phyloP scores from a whole-genome alignment of 208 protist species.

The Acanthamoeba lenticulata region DNA sequence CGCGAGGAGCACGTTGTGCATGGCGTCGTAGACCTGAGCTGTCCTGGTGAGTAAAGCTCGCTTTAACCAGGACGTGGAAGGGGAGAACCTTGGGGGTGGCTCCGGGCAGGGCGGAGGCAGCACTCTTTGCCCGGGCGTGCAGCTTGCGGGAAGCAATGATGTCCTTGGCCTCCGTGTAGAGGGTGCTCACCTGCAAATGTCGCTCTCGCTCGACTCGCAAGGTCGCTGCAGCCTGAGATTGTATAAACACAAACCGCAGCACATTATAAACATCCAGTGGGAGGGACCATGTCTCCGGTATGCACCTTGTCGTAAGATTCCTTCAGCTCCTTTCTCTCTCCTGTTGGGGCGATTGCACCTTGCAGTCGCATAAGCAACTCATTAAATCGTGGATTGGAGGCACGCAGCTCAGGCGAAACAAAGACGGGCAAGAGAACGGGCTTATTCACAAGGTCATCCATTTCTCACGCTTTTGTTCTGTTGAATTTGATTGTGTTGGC shows the following conservation, averaged over 20 bases:
- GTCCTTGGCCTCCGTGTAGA: neutral
- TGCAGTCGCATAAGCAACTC: neutral
- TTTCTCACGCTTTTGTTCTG: neutral
- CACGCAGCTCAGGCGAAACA: neutral
- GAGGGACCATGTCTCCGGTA: too few species aligned
- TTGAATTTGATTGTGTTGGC: neutral
- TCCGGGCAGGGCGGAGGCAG: neutral
- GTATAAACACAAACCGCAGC: too few species aligned
- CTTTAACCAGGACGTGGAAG: neutral
- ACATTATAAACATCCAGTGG: too few species aligned
- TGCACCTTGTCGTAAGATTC: neutral
- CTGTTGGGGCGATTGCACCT: neutral
- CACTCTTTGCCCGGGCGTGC: neutral
- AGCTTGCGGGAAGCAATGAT: neutral
- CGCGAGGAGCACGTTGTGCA: neutral
- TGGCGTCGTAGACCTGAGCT: neutral
- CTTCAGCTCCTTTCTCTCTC: neutral
- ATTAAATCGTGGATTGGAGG: neutral
- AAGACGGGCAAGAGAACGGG: neutral
- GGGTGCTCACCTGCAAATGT: neutral
- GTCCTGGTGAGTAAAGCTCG: neutral
- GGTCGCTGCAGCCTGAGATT: neutral
- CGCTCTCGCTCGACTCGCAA: neutral
- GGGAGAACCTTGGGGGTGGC: neutral
- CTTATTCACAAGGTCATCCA: neutral